phyloP scores from a whole-genome alignment of 352 stramenopile genomes.

The Chrysophaeum taylorii region DNA sequence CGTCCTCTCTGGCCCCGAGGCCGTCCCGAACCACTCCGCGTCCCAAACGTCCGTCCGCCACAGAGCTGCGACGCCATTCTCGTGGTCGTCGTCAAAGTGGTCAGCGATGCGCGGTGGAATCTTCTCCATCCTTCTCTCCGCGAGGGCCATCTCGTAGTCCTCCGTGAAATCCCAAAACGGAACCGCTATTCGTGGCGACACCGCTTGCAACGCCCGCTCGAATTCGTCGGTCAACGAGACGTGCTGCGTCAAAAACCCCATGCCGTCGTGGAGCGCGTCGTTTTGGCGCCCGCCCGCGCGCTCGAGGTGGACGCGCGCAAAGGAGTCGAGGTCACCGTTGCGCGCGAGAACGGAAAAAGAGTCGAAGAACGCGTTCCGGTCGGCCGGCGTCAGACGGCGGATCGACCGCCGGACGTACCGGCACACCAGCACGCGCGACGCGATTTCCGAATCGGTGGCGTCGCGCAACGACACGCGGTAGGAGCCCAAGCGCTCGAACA shows the following conservation, averaged over 20 bases:
- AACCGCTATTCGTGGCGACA: constrained; percentile 23
- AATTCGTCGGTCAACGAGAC: constrained; percentile 23
- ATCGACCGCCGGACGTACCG: not conserved
- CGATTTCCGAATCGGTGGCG: too few species aligned
- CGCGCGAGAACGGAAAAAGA: not conserved
- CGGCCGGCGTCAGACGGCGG: not conserved
- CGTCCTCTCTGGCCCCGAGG: not conserved
- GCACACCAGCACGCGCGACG: too few species aligned
- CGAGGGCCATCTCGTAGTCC: constrained; percentile 1
- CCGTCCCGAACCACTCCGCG: not conserved
- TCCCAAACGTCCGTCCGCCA: not conserved
- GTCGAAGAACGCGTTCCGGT: not conserved
- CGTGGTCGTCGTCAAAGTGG: too few species aligned
- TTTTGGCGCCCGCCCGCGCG: not conserved
- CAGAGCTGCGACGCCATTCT: not conserved
- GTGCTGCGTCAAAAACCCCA: constrained; percentile 23
- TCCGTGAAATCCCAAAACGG: constrained; percentile 29
- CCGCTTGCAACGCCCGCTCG: constrained; percentile 19
- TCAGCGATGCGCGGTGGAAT: too few species aligned
- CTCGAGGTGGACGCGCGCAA: not conserved
- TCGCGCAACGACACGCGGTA: too few species aligned
- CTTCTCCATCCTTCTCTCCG: not conserved
- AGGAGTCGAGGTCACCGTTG: not conserved
- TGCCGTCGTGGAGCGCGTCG: constrained; percentile 22
- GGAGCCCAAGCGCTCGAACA: too few species aligned